These are phyloP conservation scores for Holtermanniella nyarrowii DNA, from an alignment of 768 basidiomycete genomes.

Conservation along the genomic window DNA sequence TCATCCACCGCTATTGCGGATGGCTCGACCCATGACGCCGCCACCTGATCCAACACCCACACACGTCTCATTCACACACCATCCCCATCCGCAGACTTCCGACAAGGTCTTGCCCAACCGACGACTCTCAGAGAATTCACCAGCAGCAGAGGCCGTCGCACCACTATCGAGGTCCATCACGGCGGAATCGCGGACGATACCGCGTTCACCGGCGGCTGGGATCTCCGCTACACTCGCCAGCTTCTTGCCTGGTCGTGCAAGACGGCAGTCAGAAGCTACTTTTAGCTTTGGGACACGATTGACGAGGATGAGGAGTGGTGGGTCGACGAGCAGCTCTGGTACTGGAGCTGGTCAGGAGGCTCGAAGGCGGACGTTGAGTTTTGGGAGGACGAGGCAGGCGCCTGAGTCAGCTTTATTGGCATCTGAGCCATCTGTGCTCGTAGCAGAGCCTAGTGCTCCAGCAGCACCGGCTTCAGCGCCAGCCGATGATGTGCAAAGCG, in stretches of 20 bases:
- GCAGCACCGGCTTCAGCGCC: too few species aligned
- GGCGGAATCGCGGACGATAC: neutral
- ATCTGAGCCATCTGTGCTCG: too few species aligned
- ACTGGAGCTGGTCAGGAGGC: constrained; percentile 5
- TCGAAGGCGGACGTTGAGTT: constrained; percentile 14
- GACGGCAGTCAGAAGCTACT: neutral
- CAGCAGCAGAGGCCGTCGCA: neutral
- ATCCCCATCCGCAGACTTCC: too few species aligned
- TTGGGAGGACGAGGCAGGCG: constrained; percentile 17
- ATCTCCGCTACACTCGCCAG: neutral
- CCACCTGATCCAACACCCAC: neutral
- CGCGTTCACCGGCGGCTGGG: neutral
- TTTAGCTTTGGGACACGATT: constrained; percentile 5
- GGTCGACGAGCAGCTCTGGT: constrained; percentile 14
- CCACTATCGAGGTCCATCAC: neutral
- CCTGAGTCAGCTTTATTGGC: too few species aligned
- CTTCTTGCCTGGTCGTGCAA: neutral
- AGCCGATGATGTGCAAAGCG: neutral
- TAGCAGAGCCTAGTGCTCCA: too few species aligned
- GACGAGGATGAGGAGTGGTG: constrained; percentile 11
- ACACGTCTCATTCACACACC: too few species aligned
- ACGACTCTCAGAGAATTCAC: neutral
- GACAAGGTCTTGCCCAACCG: neutral
- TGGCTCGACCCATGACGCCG: neutral
- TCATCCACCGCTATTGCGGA: constrained; percentile 32